Conservation (phyloP, 2,329 filamentous ascomycete species). For the Alternaria solani region DNA sequence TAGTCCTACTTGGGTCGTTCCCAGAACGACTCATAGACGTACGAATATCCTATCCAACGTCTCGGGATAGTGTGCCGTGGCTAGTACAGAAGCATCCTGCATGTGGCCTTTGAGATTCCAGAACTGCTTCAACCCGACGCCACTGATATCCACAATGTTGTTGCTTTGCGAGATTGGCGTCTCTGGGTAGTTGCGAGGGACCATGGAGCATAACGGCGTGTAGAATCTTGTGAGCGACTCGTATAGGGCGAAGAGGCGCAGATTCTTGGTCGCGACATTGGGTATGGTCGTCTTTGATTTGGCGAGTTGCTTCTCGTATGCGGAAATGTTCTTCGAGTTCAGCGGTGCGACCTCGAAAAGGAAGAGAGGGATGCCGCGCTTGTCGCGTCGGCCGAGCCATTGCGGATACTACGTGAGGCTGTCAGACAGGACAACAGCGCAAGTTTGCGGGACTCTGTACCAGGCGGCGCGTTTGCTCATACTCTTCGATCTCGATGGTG, state of each 20-base stretch:
- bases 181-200: slow-evolving; percentile 75
- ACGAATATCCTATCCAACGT: slow-evolving; percentile 84
- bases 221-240: slow-evolving; percentile 90
- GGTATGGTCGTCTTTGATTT: slow-evolving; percentile 66
- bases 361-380: slow-evolving; percentile 89
- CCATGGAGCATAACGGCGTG: slow-evolving; percentile 81
- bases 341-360: slow-evolving; percentile 87
- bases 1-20: slow-evolving; percentile 4
- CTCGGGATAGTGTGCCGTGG: slow-evolving; percentile 94
- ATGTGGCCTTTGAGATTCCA: slow-evolving; percentile 95
- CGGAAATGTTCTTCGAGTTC: slow-evolving; percentile 79
- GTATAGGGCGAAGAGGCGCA: slow-evolving; percentile 90
- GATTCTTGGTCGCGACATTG: slow-evolving; percentile 75
- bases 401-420: slow-evolving; percentile 75
- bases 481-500: slow-evolving; percentile 84
- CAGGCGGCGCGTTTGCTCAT: slow-evolving; percentile 79
- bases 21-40: slow-evolving; percentile 32
- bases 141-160: slow-evolving; percentile 92
- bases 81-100: slow-evolving; percentile 87
- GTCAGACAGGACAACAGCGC: slow-evolving; percentile 24
- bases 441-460: slow-evolving; percentile 56
- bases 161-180: slow-evolving; percentile 93
- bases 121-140: slow-evolving; percentile 89
- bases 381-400: slow-evolving; percentile 92
- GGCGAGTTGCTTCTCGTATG: slow-evolving; percentile 73